A percentile compares a stretch with the other conserved stretches of the same genome.
Evolutionary conservation across 371 early-diverging fungal species (phyloP).

Genomic region (Basidiobolus meristosporus): DNA sequence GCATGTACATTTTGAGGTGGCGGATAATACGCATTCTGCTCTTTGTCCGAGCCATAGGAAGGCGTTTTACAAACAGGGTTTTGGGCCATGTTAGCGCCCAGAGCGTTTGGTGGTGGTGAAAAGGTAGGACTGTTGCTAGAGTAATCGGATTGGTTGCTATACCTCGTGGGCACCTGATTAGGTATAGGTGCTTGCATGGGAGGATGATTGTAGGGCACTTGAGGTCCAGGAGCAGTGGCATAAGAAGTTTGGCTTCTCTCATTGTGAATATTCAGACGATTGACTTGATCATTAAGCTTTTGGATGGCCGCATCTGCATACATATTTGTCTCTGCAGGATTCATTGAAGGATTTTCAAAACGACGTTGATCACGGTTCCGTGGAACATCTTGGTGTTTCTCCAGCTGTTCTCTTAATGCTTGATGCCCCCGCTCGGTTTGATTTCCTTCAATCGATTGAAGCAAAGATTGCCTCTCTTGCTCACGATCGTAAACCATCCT

Average conservation of each 20-base stretch:
- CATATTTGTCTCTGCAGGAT: constrained; percentile 5
- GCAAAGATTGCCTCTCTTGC: constrained; percentile 41
- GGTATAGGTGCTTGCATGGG: constrained; percentile 7
- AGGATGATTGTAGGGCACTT: too few species aligned
- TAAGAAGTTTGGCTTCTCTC: constrained; percentile 3
- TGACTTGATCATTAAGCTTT: constrained; percentile 1
- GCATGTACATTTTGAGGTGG: constrained; percentile 8
- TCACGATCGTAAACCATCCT: constrained; percentile 43
- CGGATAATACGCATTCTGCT: constrained; percentile 9
- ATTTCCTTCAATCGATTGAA: constrained; percentile 27
- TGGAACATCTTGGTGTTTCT: constrained; percentile 5
- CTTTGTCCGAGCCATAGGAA: constrained; percentile 8
- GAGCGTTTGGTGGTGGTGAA: not conserved
- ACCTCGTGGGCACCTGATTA: constrained; percentile 2
- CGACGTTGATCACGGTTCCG: constrained; percentile 16
- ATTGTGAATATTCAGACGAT: constrained; percentile 5
- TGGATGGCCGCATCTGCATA: constrained; percentile 2
- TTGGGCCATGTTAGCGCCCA: too few species aligned
- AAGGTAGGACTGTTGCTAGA: constrained; percentile 6
- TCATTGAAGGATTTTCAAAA: constrained; percentile 2
- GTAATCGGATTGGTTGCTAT: constrained; percentile 7
- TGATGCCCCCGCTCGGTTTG: constrained; percentile 51
- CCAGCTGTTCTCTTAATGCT: constrained; percentile 47
- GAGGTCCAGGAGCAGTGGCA: too few species aligned
- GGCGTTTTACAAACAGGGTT: constrained; percentile 6